phyloP scores from a whole-genome alignment of 495 filamentous ascomycete genomes.

The Aspergillus cristatus region DNA sequence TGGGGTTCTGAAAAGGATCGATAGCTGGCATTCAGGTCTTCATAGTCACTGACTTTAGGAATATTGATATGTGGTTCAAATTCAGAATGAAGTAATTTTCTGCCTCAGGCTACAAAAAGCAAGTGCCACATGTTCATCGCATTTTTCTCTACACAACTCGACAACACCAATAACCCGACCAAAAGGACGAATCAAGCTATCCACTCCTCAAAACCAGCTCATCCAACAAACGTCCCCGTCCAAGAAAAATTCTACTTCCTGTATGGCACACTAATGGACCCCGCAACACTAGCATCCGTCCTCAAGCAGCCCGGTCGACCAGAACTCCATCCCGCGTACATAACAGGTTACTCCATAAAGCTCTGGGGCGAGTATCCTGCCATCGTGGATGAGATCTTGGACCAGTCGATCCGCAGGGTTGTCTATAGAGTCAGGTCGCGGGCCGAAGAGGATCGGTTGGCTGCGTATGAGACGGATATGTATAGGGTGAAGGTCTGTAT shows the following conservation, averaged over 20 bases:
- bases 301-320: conserved; percentile 3
- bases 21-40: no score
- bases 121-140: no score
- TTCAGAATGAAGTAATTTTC: no score
- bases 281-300: conserved; percentile 1
- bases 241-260: conserved; percentile 16
- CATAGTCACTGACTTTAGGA: no score
- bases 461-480: conserved; percentile 2
- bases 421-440: conserved; percentile 2
- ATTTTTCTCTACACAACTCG: no score
- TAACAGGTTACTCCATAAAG: conserved; percentile 2
- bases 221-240: background rate
- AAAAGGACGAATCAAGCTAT: no score
- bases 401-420: no score
- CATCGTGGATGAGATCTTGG: conserved; percentile 1
- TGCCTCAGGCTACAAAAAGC: no score
- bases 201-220: no score
- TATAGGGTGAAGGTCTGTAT: background rate
- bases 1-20: no score
- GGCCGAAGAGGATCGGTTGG: background rate
- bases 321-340: background rate
- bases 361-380: conserved; percentile 4
- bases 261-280: conserved; percentile 14
- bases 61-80: no score
- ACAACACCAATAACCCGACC: no score